Evolutionary conservation across 2,329 filamentous ascomycete species (phyloP).

Genomic region (Sporothrix protearum): DNA sequence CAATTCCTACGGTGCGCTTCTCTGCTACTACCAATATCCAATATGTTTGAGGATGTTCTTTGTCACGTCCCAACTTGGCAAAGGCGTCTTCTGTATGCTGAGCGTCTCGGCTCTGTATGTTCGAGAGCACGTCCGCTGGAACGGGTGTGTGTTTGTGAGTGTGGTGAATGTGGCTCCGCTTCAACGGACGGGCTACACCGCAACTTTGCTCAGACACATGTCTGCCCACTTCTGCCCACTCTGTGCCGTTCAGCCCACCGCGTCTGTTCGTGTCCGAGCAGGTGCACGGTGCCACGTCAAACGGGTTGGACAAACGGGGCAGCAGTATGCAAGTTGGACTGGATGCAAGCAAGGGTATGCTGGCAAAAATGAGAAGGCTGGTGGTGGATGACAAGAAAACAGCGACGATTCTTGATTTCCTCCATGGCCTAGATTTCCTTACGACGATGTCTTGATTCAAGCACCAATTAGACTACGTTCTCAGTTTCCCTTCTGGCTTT

Average conservation of each 20-base stretch:
- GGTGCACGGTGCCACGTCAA: constrained; percentile 5
- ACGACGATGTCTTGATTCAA: no score
- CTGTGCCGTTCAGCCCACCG: neutral
- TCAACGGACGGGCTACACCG: constrained; percentile 11
- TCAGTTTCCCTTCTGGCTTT: neutral
- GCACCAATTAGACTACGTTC: neutral
- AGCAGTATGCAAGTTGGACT: neutral
- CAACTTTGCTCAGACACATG: constrained; percentile 7
- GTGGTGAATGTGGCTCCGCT: neutral
- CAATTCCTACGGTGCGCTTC: neutral
- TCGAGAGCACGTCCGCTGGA: neutral
- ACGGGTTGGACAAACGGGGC: neutral
- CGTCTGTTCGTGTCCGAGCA: neutral
- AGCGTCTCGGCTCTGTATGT: neutral
- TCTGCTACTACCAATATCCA: no score
- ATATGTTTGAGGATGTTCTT: no score
- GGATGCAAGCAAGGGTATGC: neutral
- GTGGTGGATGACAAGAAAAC: neutral
- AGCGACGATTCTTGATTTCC: neutral
- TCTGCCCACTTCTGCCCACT: neutral
- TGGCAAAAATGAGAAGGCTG: neutral
- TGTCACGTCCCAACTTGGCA: no score
- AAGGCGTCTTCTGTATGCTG: neutral
- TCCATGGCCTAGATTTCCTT: neutral
- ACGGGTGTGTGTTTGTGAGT: neutral